Percentiles rank a stretch among this genome's conserved stretches.
phyloP scores from a whole-genome alignment of 2,329 filamentous ascomycete species.

The Fusarium sp. region DNA sequence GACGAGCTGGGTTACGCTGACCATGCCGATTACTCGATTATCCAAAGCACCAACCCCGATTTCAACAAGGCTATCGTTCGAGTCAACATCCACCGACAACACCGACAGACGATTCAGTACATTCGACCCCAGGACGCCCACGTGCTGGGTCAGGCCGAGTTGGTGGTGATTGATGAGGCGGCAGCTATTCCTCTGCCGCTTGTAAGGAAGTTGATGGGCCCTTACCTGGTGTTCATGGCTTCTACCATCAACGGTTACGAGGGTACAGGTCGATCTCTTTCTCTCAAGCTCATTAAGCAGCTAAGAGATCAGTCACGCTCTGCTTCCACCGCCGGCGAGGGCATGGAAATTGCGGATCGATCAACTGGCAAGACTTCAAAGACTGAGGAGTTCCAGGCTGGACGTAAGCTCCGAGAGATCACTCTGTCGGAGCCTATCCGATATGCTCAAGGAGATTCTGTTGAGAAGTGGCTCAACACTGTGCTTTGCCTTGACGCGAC shows the following conservation, averaged over 20 bases:
- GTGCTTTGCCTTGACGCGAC: conserved; percentile 95
- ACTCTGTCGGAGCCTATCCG: conserved; percentile 94
- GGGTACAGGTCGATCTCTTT: conserved; percentile 94
- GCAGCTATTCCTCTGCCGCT: conserved; percentile 95
- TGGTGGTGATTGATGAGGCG: conserved; percentile 97
- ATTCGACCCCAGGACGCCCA: conserved; percentile 97
- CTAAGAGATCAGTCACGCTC: conserved; percentile 91
- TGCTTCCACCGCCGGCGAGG: conserved; percentile 67
- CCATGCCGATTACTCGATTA: conserved; percentile 97
- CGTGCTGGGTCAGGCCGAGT: conserved; percentile 92
- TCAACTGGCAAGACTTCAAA: conserved; percentile 82
- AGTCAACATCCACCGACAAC: conserved; percentile 94
- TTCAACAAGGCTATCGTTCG: conserved; percentile 99
- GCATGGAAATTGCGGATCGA: conserved; percentile 81
- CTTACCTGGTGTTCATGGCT: conserved; percentile 98
- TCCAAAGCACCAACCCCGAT: conserved; percentile 97
- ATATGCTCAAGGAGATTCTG: conserved; percentile 90
- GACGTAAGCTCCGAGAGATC: conserved; percentile 89
- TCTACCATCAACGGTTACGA: conserved; percentile 99
- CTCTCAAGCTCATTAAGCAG: conserved; percentile 96
- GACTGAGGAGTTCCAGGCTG: conserved; percentile 73
- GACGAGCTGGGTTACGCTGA: conserved; percentile 94
- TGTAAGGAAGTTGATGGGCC: conserved; percentile 94
- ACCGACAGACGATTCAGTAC: conserved; percentile 98
- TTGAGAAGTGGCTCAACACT: conserved; percentile 97